Evolutionary conservation across 768 basidiomycete genomes (phyloP).

Genomic region (Phanerodontia chrysosporium): DNA sequence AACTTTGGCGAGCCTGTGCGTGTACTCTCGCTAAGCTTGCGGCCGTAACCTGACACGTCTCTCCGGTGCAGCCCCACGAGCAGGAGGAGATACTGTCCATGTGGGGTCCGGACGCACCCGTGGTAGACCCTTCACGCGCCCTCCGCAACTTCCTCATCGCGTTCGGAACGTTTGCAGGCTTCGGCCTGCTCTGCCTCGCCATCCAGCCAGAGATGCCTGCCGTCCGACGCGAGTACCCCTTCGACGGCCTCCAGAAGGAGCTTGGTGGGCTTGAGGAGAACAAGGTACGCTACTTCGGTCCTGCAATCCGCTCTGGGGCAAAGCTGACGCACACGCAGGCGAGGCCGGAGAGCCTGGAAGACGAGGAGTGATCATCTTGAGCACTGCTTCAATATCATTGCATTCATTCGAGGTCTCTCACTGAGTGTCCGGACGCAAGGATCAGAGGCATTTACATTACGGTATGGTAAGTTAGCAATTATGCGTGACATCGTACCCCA

Average conservation of each 20-base stretch:
- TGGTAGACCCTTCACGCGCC: constrained; percentile 54
- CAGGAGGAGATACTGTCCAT: constrained; percentile 77
- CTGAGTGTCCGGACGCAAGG: not conserved
- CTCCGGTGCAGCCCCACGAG: constrained; percentile 61
- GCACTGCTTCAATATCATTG: not conserved
- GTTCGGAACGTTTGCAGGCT: constrained; percentile 54
- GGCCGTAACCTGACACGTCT: constrained; percentile 8
- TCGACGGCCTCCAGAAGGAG: constrained; percentile 67
- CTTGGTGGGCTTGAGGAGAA: constrained; percentile 77
- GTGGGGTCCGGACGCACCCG: constrained; percentile 82
- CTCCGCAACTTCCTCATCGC: constrained; percentile 64
- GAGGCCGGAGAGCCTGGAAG: constrained; percentile 6
- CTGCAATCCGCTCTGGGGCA: not conserved
- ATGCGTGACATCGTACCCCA: not conserved
- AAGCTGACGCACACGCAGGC: constrained; percentile 10
- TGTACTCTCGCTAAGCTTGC: constrained; percentile 10
- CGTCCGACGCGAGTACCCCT: constrained; percentile 74
- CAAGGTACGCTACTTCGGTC: constrained; percentile 46
- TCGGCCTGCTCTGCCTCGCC: constrained; percentile 55
- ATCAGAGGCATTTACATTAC: not conserved
- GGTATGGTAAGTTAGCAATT: not conserved
- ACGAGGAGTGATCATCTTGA: constrained; percentile 9
- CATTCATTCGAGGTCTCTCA: not conserved
- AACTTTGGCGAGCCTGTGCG: constrained; percentile 79
- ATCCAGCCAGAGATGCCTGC: constrained; percentile 60